phyloP scores from a whole-genome alignment of 257 asterid species.

The Capsicum chinense region DNA sequence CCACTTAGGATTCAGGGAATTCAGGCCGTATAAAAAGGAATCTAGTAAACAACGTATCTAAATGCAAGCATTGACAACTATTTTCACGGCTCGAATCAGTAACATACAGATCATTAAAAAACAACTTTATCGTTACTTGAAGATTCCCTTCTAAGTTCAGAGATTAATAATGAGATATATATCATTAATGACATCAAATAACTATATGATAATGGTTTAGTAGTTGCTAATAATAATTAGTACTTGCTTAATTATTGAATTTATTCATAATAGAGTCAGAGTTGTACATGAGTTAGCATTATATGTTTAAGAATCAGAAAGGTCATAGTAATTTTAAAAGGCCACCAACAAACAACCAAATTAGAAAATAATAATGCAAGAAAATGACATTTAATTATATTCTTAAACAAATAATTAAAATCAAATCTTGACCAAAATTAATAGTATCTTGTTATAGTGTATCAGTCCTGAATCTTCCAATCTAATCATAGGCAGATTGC shows the following conservation, averaged over 20 bases:
- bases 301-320: constrained; percentile 38
- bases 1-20: neutral
- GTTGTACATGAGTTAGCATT: neutral
- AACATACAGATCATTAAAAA: rapidly evolving
- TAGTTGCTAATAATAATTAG: neutral
- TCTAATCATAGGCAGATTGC: neutral
- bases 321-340: constrained; percentile 30
- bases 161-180: neutral
- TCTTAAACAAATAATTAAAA: constrained; percentile 23
- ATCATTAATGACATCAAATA: neutral
- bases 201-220: neutral
- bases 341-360: constrained; percentile 24
- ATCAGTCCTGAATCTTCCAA: neutral
- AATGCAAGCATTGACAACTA: neutral
- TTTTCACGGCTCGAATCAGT: neutral
- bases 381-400: constrained; percentile 28
- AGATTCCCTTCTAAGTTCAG: neutral
- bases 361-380: constrained; percentile 22
- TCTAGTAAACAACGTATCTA: neutral
- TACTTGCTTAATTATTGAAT: neutral
- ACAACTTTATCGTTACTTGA: neutral
- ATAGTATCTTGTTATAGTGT: neutral
- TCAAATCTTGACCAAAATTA: constrained; percentile 25
- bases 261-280: constrained; percentile 11
- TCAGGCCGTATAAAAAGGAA: neutral